These are phyloP conservation scores for Schizothecium vesticola DNA, from an alignment of 495 filamentous ascomycete species.

Conservation along the genomic window DNA sequence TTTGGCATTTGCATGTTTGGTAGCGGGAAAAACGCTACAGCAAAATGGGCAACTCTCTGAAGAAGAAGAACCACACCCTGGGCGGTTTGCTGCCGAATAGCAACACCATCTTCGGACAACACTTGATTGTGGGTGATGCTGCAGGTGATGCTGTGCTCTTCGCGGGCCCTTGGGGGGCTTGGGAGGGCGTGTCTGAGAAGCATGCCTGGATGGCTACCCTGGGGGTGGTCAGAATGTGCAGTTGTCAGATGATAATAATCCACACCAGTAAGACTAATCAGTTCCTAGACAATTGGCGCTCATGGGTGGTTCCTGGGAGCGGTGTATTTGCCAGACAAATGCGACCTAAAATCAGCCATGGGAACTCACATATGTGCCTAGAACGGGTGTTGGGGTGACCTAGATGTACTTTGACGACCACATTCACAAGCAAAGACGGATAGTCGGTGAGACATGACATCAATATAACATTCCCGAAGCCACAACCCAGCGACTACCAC, in stretches of 20 bases:
- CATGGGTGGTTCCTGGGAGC: neutral
- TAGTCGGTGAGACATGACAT: neutral
- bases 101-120: conserved; percentile 7
- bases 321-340: neutral
- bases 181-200: neutral
- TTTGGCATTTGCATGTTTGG: conserved; percentile 52
- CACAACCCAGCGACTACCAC: too few relatives aligned
- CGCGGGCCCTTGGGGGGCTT: neutral
- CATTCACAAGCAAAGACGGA: too few relatives aligned
- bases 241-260: neutral
- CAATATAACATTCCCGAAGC: neutral
- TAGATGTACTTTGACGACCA: too few relatives aligned
- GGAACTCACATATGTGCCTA: neutral
- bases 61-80: conserved; percentile 24
- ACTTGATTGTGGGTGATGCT: neutral
- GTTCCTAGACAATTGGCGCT: neutral
- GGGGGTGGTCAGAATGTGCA: neutral
- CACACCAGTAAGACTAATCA: neutral
- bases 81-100: conserved; percentile 20
- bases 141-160: conserved; percentile 5
- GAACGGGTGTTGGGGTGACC: too few relatives aligned
- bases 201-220: neutral
- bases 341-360: neutral
- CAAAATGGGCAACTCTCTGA: conserved; percentile 43
- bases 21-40: conserved; percentile 46